Evolutionary conservation across 768 basidiomycete species (phyloP), one percentile per base, ranked within the genome.

Genomic region (Suillus sp.): DNA sequence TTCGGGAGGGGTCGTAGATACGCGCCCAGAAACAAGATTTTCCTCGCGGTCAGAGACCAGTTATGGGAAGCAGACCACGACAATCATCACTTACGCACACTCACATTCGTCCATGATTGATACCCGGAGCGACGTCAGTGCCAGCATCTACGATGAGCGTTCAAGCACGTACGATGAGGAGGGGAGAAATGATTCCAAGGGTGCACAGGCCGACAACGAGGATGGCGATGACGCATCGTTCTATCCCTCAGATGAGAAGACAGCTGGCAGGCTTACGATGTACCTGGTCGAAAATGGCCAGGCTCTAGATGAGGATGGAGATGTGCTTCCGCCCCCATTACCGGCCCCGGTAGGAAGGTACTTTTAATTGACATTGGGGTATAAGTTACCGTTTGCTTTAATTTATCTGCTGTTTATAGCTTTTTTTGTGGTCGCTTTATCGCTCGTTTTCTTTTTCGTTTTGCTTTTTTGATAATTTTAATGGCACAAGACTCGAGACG

Each of bases 251-350:
- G 74, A 25, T 25, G 74, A 75, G 34, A 66, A 77, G 63, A 75
- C 74, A 2, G 74, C 74, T 22, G 75, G 74, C 5, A 70, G 75
- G 56, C 72, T 75, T 55, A 75, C 75, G 18, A 75, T 75, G 74
- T 75, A 75, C 59, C 70, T 75, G 27, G 9, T 75, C 37, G 75
- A 75, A 25, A 62, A 76, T 37, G 74, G 69, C 1, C 71, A 65
- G 37, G 18, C 45, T 22, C 70, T 67, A n/a, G 74, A 71, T 38
- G 65, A 59, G 1, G 68, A 59, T 11, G 67, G 16, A 34, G 43
- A 34, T 32, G 53, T 13, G 9, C 25, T 60, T 13, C 32, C 43
- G 18, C 43, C 54, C 7, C 30, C 35, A 30, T 27, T 54, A 6
- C 61, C 56, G 3, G 16, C 25, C 56, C 55, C 9, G 43, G 34